Percentiles rank a stretch among this genome's conserved stretches.
These are phyloP conservation scores for Auricularia sp. DNA, from an alignment of 768 basidiomycete species.

Conservation along the genomic window DNA sequence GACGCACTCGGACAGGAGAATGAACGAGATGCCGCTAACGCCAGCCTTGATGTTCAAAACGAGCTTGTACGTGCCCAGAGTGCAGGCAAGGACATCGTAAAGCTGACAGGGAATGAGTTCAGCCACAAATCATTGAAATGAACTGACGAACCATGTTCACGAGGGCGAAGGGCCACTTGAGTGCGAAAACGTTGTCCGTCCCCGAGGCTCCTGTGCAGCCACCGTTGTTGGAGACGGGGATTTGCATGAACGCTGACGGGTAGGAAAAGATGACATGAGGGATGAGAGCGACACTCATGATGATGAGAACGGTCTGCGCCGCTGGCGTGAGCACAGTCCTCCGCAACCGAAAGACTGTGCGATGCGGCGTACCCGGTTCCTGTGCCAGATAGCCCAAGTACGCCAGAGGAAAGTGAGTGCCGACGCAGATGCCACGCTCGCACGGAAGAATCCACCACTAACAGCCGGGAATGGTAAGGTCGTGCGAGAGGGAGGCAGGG, in stretches of 20 bases:
- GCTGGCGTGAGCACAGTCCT: background rate
- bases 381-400: background rate
- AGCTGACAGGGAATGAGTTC: background rate
- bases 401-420: constrained; percentile 1
- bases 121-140: background rate
- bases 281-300: constrained; percentile 2
- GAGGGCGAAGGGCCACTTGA: constrained; percentile 1
- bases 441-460: background rate
- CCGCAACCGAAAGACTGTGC: background rate
- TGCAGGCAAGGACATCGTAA: background rate
- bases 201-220: background rate
- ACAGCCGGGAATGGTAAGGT: no score
- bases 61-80: background rate
- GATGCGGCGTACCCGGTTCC: background rate
- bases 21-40: background rate
- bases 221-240: background rate
- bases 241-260: background rate
- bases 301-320: background rate
- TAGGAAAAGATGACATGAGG: constrained; percentile 1
- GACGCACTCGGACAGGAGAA: constrained; percentile 1
- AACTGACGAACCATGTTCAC: background rate
- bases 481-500: no score
- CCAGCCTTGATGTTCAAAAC: background rate
- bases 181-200: background rate
- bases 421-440: background rate